Percentiles rank a stretch among this genome's conserved stretches.
These are phyloP conservation scores for Inga oerstediana DNA, from an alignment of 306 rosid genomes.

Conservation along the genomic window DNA sequence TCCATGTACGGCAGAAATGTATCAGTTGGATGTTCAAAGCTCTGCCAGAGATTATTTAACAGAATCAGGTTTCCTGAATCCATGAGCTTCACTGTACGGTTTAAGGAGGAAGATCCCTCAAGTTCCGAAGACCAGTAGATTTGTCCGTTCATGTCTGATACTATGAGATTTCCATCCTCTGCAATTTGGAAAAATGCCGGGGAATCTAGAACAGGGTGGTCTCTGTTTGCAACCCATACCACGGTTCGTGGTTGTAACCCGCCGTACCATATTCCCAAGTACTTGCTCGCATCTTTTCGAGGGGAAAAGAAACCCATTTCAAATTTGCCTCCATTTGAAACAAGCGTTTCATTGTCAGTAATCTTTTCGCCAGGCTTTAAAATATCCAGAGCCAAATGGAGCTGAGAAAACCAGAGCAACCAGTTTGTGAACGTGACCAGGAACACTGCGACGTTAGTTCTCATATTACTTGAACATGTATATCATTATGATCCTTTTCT, in stretches of 20 bases:
- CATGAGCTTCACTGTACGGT: slow-evolving; percentile 30
- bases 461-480: slow-evolving; percentile 7
- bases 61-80: slow-evolving; percentile 54
- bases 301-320: slow-evolving; percentile 50
- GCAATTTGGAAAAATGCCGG: slow-evolving; percentile 30
- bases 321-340: slow-evolving; percentile 39
- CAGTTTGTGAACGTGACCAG: neutral
- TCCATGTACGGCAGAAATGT: slow-evolving; percentile 59
- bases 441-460: neutral
- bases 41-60: slow-evolving; percentile 39
- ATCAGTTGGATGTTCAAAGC: slow-evolving; percentile 48
- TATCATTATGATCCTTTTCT: neutral
- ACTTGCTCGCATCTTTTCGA: slow-evolving; percentile 1
- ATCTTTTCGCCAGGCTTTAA: neutral
- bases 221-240: slow-evolving; percentile 60
- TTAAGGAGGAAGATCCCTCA: neutral
- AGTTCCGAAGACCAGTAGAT: slow-evolving; percentile 22
- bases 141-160: neutral
- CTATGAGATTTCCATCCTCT: slow-evolving; percentile 37
- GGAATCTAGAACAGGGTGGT: neutral
- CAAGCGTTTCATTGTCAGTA: slow-evolving; percentile 4
- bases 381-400: neutral
- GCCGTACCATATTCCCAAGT: slow-evolving; percentile 49
- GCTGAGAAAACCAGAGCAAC: neutral
- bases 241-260: neutral